Evolutionary conservation across 2,329 filamentous ascomycete species (phyloP), one percentile per base, ranked within the genome.

Genomic region (Pezicula neosporulosa): DNA sequence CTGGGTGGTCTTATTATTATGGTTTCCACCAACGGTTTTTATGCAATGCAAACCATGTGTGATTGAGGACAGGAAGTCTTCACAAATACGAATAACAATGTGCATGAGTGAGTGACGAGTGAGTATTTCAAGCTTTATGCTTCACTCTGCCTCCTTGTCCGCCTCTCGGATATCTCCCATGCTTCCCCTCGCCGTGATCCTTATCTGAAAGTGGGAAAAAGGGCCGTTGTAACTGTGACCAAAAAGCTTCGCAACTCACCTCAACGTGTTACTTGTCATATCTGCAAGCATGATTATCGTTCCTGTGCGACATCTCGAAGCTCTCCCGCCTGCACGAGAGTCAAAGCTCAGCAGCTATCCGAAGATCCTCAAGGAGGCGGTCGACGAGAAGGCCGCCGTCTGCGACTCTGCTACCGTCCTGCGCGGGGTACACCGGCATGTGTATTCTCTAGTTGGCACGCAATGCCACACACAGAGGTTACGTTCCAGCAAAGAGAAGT

Each of bases 301-400:
- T 42, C 27, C 60, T 63, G 60, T 61, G 55, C 56, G 58, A 62
- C 61, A 62, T 62, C 54, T 44, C 21, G 52, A 37, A 48, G 48
- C 44, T 54, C 53, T 59, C 56, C 56, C 60, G 55, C 43, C 51
- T 59, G 56, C 56, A 58, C 43, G 50, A 53, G 33, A 28, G 53
- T 56, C 56, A 48, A 56, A 59, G 54, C 58, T 61, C 48, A 36
- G 44, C 33, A 48, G 8, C 41, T 43, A 47, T 47, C 58, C 51
- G 56, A 56, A 53, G 55, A 60, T 60, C 57, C 21, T 33, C 30
- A 9, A 33, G 30, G 30, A 33, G 30, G 52, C 42, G 56, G 58
- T 52, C 56, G 43, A 19, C 37, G 45, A 48, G 53, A 43, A 50
- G 55, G 53, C 50, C 55, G 49, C 36, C 55, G 50, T 21, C 13